A percentile compares a stretch with the other conserved stretches of the same genome.
Conservation (phyloP, 257 asterid genomes). For the Solanum etuberosum region DNA sequence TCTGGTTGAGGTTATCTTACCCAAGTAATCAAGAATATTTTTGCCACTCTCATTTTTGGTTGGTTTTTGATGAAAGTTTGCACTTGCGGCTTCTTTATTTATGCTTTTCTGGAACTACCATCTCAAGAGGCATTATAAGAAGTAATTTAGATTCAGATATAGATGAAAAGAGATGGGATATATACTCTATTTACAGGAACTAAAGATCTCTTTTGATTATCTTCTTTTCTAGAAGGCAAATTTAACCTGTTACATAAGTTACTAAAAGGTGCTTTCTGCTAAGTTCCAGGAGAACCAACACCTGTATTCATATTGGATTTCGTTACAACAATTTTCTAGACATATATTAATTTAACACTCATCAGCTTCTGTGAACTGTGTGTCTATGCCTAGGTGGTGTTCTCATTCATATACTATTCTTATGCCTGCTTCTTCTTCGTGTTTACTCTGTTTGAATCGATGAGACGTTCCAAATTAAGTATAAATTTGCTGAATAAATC, state of each 20-base stretch:
- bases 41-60: neutral
- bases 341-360: neutral
- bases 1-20: slow-evolving; percentile 82
- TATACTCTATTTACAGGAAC: neutral
- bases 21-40: slow-evolving; percentile 51
- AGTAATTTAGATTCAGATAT: neutral
- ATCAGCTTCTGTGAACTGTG: neutral
- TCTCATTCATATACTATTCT: neutral
- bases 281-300: neutral
- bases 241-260: neutral
- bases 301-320: neutral
- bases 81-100: neutral
- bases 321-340: neutral
- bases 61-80: neutral
- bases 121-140: neutral
- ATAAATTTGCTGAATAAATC: slow-evolving; percentile 4
- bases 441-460: neutral
- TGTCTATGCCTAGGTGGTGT: neutral
- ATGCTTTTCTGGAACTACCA: neutral
- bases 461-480: neutral
- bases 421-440: neutral
- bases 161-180: neutral
- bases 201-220: neutral
- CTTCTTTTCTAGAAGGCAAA: neutral
- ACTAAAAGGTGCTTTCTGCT: neutral